phyloP scores from a whole-genome alignment of 1,139 yeast species.

The Hansenula lynferdii region DNA sequence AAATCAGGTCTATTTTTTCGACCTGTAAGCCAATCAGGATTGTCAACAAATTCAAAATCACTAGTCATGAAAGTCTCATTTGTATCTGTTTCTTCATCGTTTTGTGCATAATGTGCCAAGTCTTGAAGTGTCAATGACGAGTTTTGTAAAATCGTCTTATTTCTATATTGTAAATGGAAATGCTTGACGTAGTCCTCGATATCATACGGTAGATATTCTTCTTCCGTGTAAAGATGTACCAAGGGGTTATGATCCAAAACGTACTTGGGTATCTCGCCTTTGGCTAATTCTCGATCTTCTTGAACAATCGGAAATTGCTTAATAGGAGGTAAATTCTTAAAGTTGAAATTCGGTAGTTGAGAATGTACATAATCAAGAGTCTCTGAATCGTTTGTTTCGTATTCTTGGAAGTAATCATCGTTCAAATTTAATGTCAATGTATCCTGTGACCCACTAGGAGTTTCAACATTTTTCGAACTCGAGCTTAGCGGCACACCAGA shows the following conservation, averaged over 20 bases:
- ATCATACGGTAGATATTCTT: constrained; percentile 80
- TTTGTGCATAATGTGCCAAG: constrained; percentile 19
- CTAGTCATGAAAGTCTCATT: constrained; percentile 52
- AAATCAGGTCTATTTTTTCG: constrained; percentile 59
- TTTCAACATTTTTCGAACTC: background rate
- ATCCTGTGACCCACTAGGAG: too few relatives aligned
- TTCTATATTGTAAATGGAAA: constrained; percentile 44
- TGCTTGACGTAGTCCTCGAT: constrained; percentile 62
- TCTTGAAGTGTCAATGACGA: constrained; percentile 17
- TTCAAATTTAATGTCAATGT: background rate
- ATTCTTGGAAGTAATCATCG: constrained; percentile 13
- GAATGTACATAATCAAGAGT: constrained; percentile 6
- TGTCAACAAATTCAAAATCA: constrained; percentile 61
- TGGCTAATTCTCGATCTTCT: constrained; percentile 28
- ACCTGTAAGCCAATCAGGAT: constrained; percentile 90
- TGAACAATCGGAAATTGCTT: constrained; percentile 15
- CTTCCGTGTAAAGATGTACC: constrained; percentile 87
- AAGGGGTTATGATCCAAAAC: constrained; percentile 71
- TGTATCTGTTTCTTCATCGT: constrained; percentile 17
- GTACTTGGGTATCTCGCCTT: constrained; percentile 72
- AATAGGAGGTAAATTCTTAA: constrained; percentile 21
- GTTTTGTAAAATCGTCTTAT: constrained; percentile 35
- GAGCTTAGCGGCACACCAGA: background rate
- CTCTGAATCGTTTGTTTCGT: constrained; percentile 5
- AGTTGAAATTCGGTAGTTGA: background rate